Percentiles rank a stretch among this genome's conserved stretches.
Conservation (phyloP, 2,329 filamentous ascomycete genomes). For the Sarocladiaceae sp. region DNA sequence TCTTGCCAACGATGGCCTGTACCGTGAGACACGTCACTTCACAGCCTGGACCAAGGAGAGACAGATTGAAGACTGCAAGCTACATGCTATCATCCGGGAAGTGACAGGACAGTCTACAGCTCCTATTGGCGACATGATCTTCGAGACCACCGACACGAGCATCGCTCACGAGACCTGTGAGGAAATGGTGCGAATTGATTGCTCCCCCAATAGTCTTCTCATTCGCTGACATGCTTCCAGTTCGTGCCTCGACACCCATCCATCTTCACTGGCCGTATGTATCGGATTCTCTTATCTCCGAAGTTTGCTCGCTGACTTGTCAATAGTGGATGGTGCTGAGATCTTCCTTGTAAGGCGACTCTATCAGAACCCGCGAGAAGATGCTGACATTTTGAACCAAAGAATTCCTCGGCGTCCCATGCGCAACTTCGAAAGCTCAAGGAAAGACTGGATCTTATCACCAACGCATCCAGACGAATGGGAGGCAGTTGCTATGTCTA, state of each 20-base stretch:
- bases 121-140: slow-evolving; percentile 33
- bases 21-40: slow-evolving; percentile 34
- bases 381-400: not conserved
- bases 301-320: not conserved
- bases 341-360: slow-evolving; percentile 44
- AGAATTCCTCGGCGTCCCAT: slow-evolving; percentile 63
- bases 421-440: slow-evolving; percentile 55
- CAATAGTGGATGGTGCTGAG: slow-evolving; percentile 52
- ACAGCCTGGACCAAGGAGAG: slow-evolving; percentile 31
- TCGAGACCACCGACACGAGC: slow-evolving; percentile 32
- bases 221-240: slow-evolving; percentile 36
- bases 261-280: slow-evolving; percentile 15
- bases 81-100: slow-evolving; percentile 21
- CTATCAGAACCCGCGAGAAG: not conserved
- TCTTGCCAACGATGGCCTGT: slow-evolving; percentile 30
- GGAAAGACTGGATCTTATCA: slow-evolving; percentile 56
- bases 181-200: slow-evolving; percentile 20
- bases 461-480: slow-evolving; percentile 56
- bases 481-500: slow-evolving; percentile 47
- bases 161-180: slow-evolving; percentile 35
- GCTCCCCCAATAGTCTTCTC: slow-evolving; percentile 32
- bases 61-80: slow-evolving; percentile 26
- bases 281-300: not conserved
- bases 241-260: slow-evolving; percentile 12
- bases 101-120: slow-evolving; percentile 27